Conservation (phyloP, 805 yeast genomes). For the Debaryomyces prosopidis region DNA sequence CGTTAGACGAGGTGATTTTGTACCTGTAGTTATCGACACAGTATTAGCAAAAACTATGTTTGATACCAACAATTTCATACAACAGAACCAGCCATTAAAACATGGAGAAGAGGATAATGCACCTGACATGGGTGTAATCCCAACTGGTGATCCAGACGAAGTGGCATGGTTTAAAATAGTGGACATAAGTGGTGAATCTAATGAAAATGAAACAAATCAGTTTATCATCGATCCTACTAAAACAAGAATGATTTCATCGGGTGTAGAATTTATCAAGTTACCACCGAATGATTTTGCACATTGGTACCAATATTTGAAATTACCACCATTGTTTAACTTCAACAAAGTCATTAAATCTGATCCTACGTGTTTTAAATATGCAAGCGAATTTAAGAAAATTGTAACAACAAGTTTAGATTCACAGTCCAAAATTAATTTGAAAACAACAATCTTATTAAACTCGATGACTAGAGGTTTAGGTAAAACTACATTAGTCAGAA, state of each 20-base stretch:
- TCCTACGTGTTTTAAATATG: conserved; percentile 46
- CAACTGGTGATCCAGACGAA: conserved; percentile 64
- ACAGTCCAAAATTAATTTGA: conserved; percentile 35
- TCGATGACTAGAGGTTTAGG: conserved; percentile 80
- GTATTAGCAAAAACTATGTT: conserved; percentile 58
- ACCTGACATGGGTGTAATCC: conserved; percentile 39
- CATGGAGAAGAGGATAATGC: conserved; percentile 21
- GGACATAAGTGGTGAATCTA: conserved; percentile 42
- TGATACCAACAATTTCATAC: conserved; percentile 20
- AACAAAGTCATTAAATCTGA: conserved; percentile 15
- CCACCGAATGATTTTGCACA: conserved; percentile 35
- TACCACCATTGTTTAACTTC: conserved; percentile 44
- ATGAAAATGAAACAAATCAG: conserved; percentile 27
- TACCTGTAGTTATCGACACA: conserved; percentile 79
- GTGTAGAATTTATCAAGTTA: conserved; percentile 44
- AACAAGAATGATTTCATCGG: conserved; percentile 72
- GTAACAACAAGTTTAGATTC: conserved; percentile 51
- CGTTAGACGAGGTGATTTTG: conserved; percentile 61
- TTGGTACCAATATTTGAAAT: conserved; percentile 49
- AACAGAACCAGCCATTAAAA: neutral
- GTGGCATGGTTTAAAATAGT: conserved; percentile 85
- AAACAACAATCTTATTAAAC: conserved; percentile 63
- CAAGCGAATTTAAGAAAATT: conserved; percentile 50
- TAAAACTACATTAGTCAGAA: conserved; percentile 62
- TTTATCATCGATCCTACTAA: conserved; percentile 64